A percentile compares a stretch with the other conserved stretches of the same genome.
Conservation (phyloP, 257 asterid species). For the Handroanthus guayacan region DNA sequence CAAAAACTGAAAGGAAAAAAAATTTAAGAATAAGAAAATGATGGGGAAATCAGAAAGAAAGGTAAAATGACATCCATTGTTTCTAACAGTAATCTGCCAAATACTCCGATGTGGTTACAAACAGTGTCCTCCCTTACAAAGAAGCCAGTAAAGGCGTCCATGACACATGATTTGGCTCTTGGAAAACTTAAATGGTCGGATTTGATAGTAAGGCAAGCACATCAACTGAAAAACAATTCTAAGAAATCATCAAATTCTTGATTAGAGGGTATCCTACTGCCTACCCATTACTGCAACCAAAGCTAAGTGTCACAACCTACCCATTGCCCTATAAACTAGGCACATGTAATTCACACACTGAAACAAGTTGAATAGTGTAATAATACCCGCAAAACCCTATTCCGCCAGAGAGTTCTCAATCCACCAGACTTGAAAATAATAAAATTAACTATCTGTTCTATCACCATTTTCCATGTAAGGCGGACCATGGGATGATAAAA, state of each 20-base stretch:
- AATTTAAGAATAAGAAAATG: background rate
- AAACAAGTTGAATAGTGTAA: slow-evolving; percentile 9
- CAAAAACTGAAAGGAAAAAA: background rate
- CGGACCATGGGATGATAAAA: background rate
- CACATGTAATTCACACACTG: background rate
- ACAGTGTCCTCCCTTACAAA: background rate
- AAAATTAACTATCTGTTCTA: background rate
- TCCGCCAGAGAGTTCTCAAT: background rate
- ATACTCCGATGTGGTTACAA: background rate
- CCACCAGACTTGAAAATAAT: background rate
- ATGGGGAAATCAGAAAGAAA: background rate
- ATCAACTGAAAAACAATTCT: background rate
- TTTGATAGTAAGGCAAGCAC: background rate
- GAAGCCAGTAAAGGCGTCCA: background rate
- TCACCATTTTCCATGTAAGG: background rate
- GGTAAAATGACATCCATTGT: background rate
- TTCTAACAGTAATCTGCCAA: background rate
- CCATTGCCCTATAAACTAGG: background rate
- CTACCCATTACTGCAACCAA: background rate
- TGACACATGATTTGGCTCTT: too few species aligned
- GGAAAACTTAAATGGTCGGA: background rate
- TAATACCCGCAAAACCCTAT: background rate
- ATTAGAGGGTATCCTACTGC: background rate
- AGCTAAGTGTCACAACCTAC: slow-evolving; percentile 7
- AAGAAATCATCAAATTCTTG: slow-evolving; percentile 1